Evolutionary conservation across 371 early-diverging fungal genomes (phyloP).

Genomic region (Caulochytrium protostelioides): DNA sequence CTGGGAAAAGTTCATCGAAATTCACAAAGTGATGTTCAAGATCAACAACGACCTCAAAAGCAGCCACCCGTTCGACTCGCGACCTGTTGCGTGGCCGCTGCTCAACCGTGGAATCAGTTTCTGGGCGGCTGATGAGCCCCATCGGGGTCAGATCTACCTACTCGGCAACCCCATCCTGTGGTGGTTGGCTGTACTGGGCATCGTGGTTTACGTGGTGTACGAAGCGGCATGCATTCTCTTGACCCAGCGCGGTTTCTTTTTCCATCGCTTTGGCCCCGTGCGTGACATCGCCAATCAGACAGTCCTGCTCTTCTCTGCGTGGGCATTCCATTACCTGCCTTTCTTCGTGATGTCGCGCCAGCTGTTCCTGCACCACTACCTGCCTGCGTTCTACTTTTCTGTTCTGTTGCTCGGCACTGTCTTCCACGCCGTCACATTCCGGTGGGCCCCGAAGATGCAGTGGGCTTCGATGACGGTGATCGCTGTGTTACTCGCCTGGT

Average conservation of each 20-base stretch:
- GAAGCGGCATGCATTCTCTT: conserved; percentile 33
- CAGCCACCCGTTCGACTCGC: conserved; percentile 56
- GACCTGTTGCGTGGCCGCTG: conserved; percentile 56
- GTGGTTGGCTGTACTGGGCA: conserved; percentile 41
- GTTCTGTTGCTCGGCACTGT: conserved; percentile 44
- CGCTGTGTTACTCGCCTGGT: conserved; percentile 20
- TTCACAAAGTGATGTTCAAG: conserved; percentile 60
- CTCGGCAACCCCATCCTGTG: conserved; percentile 89
- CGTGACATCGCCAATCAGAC: background rate
- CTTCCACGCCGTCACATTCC: conserved; percentile 45
- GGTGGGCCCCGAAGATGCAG: conserved; percentile 22
- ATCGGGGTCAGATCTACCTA: conserved; percentile 61
- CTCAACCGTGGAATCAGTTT: conserved; percentile 61
- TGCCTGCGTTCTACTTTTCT: conserved; percentile 87
- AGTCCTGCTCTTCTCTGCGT: conserved; percentile 47
- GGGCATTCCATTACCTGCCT: conserved; percentile 78
- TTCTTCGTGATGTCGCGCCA: conserved; percentile 83
- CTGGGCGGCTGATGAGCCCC: conserved; percentile 54
- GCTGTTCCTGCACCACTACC: conserved; percentile 91
- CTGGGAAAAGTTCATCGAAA: conserved; percentile 44
- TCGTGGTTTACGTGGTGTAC: conserved; percentile 30
- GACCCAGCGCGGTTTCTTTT: conserved; percentile 17
- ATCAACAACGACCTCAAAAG: conserved; percentile 52
- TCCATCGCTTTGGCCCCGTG: background rate
- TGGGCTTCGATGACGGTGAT: conserved; percentile 21